These are phyloP conservation scores for Odonthalia washingtoniensis DNA, from an alignment of 31 red algal genomes.

Conservation along the genomic window DNA sequence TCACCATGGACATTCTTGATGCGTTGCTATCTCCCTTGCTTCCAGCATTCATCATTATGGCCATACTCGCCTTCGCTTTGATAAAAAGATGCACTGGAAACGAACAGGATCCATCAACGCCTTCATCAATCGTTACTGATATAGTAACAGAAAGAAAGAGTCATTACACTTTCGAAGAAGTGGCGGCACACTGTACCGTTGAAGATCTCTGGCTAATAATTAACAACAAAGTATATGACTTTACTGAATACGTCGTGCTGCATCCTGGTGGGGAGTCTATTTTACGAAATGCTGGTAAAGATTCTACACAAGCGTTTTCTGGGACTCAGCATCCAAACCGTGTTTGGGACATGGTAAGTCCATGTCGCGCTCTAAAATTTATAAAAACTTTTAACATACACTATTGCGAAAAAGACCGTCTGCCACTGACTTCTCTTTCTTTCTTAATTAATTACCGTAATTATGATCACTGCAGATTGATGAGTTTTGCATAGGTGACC, in stretches of 20 bases:
- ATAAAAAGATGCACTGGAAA: too few species aligned
- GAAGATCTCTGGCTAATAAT: constrained; percentile 96
- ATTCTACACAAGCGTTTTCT: constrained; percentile 96
- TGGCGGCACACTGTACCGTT: constrained; percentile 58
- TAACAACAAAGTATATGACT: constrained; percentile 91
- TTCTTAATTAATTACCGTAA: not conserved
- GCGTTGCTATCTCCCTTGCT: too few species aligned
- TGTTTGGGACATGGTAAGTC: constrained; percentile 94
- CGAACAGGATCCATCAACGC: too few species aligned
- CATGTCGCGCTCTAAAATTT: not conserved
- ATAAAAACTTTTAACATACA: not conserved
- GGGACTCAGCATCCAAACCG: constrained; percentile 89
- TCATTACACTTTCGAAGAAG: constrained; percentile 66
- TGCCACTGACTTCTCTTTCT: not conserved
- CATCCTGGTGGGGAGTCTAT: constrained; percentile 99
- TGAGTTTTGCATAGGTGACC: constrained; percentile 77
- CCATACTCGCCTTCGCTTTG: too few species aligned
- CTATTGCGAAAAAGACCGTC: too few species aligned
- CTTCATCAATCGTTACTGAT: too few species aligned
- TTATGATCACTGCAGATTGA: constrained; percentile 54
- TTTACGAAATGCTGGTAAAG: constrained; percentile 91
- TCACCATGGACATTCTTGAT: too few species aligned
- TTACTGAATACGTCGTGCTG: constrained; percentile 76
- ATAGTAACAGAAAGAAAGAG: too few species aligned
- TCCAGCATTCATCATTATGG: too few species aligned